These are phyloP conservation scores for Nitzschia sp. DNA, from an alignment of 108 stramenopile species.

Conservation along the genomic window DNA sequence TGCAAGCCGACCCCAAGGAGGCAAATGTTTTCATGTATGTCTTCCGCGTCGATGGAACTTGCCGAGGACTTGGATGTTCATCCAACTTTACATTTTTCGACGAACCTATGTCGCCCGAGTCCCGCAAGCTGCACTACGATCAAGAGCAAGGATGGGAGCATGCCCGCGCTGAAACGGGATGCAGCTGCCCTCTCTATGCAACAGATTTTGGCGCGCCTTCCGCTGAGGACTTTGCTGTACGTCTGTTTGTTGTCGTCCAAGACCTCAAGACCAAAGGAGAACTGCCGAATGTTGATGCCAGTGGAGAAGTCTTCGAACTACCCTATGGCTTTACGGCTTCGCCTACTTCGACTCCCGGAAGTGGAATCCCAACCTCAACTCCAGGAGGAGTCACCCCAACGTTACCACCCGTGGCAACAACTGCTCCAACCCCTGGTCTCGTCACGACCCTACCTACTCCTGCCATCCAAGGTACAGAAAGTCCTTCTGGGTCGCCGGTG, in stretches of 20 bases:
- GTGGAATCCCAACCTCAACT: neutral
- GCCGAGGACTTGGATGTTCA: slow-evolving; percentile 33
- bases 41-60: slow-evolving; percentile 31
- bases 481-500: too few relatives aligned
- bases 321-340: slow-evolving; percentile 2
- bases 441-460: too few relatives aligned
- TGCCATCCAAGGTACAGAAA: too few relatives aligned
- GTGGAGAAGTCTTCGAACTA: slow-evolving; percentile 26
- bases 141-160: slow-evolving; percentile 12
- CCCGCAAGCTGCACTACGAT: slow-evolving; percentile 5
- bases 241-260: slow-evolving; percentile 20
- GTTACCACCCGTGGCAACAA: neutral
- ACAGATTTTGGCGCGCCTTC: slow-evolving; percentile 16
- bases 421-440: neutral
- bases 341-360: slow-evolving; percentile 12
- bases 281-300: slow-evolving; percentile 23
- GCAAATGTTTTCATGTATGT: slow-evolving; percentile 22
- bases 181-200: slow-evolving; percentile 21
- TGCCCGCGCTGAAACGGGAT: neutral
- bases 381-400: slow-evolving; percentile 4
- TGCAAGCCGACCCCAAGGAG: slow-evolving; percentile 21
- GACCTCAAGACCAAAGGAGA: slow-evolving; percentile 15
- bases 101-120: neutral
- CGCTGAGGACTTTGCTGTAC: slow-evolving; percentile 27
- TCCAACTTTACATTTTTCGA: slow-evolving; percentile 21